Conservation (phyloP, 2,329 filamentous ascomycete genomes). For the Phialophora verrucosa region DNA sequence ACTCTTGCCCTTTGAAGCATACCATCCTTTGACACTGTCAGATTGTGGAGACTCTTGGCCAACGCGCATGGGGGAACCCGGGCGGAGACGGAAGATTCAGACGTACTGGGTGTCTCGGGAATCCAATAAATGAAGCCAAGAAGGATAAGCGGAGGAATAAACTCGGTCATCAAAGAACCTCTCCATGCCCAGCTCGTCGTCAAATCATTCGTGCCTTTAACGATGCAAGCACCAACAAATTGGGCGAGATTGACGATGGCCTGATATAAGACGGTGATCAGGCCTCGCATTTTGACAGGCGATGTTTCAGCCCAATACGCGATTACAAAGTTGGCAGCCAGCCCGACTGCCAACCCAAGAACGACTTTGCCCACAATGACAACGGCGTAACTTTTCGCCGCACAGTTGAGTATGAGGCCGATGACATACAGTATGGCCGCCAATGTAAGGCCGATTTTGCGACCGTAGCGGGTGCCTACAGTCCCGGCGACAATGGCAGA, state of each 20-base stretch:
- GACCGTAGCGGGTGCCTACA: conserved; percentile 20
- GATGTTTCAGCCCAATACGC: conserved; percentile 89
- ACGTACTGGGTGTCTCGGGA: conserved; percentile 48
- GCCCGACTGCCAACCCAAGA: conserved; percentile 77
- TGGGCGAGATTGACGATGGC: conserved; percentile 75
- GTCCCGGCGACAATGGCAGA: conserved; percentile 22
- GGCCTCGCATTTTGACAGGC: conserved; percentile 49
- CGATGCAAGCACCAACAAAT: conserved; percentile 70
- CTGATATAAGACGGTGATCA: conserved; percentile 66
- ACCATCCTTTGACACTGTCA: conserved; percentile 69
- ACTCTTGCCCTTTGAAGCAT: conserved; percentile 48
- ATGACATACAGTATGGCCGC: neutral
- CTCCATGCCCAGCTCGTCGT: conserved; percentile 71
- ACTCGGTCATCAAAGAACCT: conserved; percentile 71
- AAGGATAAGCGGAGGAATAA: conserved; percentile 55
- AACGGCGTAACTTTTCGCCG: neutral
- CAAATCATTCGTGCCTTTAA: conserved; percentile 67
- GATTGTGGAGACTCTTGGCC: too few relatives aligned
- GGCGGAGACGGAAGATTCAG: too few relatives aligned
- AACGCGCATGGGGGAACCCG: too few relatives aligned
- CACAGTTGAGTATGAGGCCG: conserved; percentile 16
- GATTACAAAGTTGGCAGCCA: conserved; percentile 86
- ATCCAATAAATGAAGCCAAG: conserved; percentile 65
- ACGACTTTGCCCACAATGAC: conserved; percentile 25
- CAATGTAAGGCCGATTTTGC: conserved; percentile 23